These are phyloP conservation scores for Avena insularis DNA, from an alignment of 176 grass and related monocot genomes.

Conservation along the genomic window DNA sequence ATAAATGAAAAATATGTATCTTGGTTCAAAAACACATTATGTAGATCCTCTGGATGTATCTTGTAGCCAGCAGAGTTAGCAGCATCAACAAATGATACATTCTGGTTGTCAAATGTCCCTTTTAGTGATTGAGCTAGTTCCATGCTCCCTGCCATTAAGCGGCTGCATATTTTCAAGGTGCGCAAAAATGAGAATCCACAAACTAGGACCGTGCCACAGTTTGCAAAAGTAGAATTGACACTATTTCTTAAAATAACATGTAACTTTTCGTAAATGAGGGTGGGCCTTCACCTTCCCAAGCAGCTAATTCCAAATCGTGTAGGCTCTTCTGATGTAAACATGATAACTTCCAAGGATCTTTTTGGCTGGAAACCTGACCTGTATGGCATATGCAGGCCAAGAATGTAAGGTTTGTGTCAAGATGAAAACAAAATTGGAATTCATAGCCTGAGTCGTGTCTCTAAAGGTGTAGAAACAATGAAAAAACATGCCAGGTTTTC, in stretches of 20 bases:
- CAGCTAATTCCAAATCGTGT: slow-evolving; percentile 97
- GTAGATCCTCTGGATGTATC: slow-evolving; percentile 58
- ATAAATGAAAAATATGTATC: slow-evolving; percentile 85
- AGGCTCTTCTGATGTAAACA: slow-evolving; percentile 98
- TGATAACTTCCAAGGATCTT: slow-evolving; percentile 91
- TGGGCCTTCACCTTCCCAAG: slow-evolving; percentile 97
- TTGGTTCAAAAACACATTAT: slow-evolving; percentile 72
- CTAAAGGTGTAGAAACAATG: slow-evolving; percentile 22
- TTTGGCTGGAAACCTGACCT: slow-evolving; percentile 81
- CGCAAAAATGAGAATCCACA: slow-evolving; percentile 13
- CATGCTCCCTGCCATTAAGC: slow-evolving; percentile 77
- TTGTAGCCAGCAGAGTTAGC: slow-evolving; percentile 80
- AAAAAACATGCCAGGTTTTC: slow-evolving; percentile 29
- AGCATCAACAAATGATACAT: slow-evolving; percentile 88
- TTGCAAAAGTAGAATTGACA: not conserved
- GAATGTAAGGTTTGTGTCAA: slow-evolving; percentile 27
- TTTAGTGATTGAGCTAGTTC: slow-evolving; percentile 71
- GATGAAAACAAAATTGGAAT: slow-evolving; percentile 27
- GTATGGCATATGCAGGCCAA: slow-evolving; percentile 35
- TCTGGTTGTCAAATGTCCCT: slow-evolving; percentile 73
- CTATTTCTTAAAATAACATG: not conserved
- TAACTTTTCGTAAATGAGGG: not conserved
- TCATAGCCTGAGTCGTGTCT: not conserved
- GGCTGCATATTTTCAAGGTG: slow-evolving; percentile 67
- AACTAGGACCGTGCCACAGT: not conserved